These are phyloP conservation scores for Larix kaempferi DNA, from an alignment of 75 land plant species.

Conservation along the genomic window DNA sequence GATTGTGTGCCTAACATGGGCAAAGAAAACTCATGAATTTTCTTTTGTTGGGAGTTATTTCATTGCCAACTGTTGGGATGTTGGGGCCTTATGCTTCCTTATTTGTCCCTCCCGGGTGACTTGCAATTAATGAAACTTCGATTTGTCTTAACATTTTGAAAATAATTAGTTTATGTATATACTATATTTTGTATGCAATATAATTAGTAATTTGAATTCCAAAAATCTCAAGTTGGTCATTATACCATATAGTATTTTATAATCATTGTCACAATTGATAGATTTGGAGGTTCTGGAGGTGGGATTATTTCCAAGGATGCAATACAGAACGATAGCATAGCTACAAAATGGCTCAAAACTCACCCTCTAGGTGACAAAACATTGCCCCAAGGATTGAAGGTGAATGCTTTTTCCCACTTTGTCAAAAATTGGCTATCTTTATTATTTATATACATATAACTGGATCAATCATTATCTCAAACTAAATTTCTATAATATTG, in stretches of 20 bases:
- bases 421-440: too few relatives aligned
- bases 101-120: constrained; percentile 90
- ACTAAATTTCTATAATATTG: too few relatives aligned
- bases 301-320: constrained; percentile 92
- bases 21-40: constrained; percentile 87
- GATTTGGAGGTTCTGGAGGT: constrained; percentile 63
- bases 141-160: not conserved
- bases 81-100: constrained; percentile 66
- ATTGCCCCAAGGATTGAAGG: constrained; percentile 90
- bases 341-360: constrained; percentile 66
- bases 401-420: constrained; percentile 9
- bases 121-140: not conserved
- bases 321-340: constrained; percentile 81
- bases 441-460: too few relatives aligned
- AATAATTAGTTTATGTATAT: not conserved
- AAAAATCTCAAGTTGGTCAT: too few relatives aligned
- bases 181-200: too few relatives aligned
- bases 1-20: constrained; percentile 91
- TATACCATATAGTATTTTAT: not conserved
- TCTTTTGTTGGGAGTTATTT: constrained; percentile 76
- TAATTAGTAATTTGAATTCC: too few relatives aligned
- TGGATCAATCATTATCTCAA: too few relatives aligned
- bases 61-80: constrained; percentile 66
- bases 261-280: constrained; percentile 5
- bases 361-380: constrained; percentile 91